Percentiles rank a stretch among this genome's conserved stretches.
phyloP scores from a whole-genome alignment of 225 moss, liverwort and hornwort genomes.

The Straminergon stramineum region DNA sequence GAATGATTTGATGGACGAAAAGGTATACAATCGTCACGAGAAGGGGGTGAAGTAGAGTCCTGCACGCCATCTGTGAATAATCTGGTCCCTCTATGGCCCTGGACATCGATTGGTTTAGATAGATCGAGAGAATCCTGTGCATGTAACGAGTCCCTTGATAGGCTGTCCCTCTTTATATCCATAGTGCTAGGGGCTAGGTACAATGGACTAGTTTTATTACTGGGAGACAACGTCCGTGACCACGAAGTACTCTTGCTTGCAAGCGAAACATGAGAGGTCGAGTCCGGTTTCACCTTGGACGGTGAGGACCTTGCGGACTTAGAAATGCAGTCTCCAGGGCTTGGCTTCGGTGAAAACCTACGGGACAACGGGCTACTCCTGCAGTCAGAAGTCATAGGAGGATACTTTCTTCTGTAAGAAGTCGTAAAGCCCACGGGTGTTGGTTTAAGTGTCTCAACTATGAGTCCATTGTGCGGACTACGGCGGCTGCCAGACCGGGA shows the following conservation, averaged over 20 bases:
- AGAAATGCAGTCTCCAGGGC: not conserved
- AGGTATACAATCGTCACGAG: not conserved
- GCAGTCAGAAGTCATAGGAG: not conserved
- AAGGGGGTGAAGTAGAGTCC: not conserved
- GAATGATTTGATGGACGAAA: not conserved
- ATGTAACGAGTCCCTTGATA: not conserved
- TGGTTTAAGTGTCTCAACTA: not conserved
- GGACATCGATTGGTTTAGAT: not conserved
- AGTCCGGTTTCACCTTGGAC: not conserved
- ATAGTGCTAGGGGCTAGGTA: not conserved
- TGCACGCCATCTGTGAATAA: not conserved
- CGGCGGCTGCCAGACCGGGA: conserved; percentile 1
- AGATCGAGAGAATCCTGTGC: not conserved
- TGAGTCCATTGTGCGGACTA: not conserved
- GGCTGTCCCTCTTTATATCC: not conserved
- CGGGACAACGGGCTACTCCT: not conserved
- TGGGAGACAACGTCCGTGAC: not conserved
- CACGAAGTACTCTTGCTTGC: not conserved
- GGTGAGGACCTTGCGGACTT: conserved; percentile 1
- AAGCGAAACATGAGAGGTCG: not conserved
- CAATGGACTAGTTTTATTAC: not conserved
- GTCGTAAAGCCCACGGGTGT: not conserved
- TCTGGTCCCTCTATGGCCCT: not conserved
- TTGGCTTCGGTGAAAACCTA: not conserved
- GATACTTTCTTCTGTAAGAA: not conserved